Evolutionary conservation across 1,284 basidiomycete genomes (phyloP).

Genomic region (Chalciporus sp.): DNA sequence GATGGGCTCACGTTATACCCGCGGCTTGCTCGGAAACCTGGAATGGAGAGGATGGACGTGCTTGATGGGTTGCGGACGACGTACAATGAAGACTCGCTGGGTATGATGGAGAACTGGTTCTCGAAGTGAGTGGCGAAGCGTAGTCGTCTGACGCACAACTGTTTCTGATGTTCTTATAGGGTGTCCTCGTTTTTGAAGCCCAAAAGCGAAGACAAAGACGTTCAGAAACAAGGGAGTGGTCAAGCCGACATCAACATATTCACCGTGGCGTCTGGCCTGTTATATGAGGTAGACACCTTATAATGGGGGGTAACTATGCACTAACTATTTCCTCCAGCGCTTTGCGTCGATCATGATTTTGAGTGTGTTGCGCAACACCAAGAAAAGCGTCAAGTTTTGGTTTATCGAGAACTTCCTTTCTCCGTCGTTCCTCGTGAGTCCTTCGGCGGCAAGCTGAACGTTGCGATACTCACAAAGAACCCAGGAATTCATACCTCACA

Average conservation of each 20-base stretch:
- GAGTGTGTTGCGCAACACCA: slow-evolving; percentile 92
- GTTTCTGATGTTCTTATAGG: slow-evolving; percentile 35
- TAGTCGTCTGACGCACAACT: neutral
- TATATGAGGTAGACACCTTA: slow-evolving; percentile 78
- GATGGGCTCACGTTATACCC: slow-evolving; percentile 91
- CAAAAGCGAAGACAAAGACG: slow-evolving; percentile 18
- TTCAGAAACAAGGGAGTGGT: slow-evolving; percentile 24
- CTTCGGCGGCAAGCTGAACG: neutral
- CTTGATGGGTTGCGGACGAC: slow-evolving; percentile 51
- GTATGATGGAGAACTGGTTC: slow-evolving; percentile 48
- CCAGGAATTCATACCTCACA: slow-evolving; percentile 92
- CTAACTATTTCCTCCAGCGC: slow-evolving; percentile 54
- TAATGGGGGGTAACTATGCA: neutral
- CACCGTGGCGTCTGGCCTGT: slow-evolving; percentile 93
- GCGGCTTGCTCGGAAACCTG: slow-evolving; percentile 66
- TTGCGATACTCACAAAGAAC: slow-evolving; percentile 6
- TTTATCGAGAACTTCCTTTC: slow-evolving; percentile 99
- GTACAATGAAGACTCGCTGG: slow-evolving; percentile 33
- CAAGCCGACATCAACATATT: slow-evolving; percentile 98
- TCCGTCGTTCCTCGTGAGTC: slow-evolving; percentile 87
- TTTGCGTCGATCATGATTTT: slow-evolving; percentile 99
- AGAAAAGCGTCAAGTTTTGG: slow-evolving; percentile 97
- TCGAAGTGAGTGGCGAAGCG: slow-evolving; percentile 45
- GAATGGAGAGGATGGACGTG: slow-evolving; percentile 84
- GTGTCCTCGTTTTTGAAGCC: slow-evolving; percentile 56